Conservation (phyloP, 352 stramenopile species). For the Phytophthora agathidicida region DNA sequence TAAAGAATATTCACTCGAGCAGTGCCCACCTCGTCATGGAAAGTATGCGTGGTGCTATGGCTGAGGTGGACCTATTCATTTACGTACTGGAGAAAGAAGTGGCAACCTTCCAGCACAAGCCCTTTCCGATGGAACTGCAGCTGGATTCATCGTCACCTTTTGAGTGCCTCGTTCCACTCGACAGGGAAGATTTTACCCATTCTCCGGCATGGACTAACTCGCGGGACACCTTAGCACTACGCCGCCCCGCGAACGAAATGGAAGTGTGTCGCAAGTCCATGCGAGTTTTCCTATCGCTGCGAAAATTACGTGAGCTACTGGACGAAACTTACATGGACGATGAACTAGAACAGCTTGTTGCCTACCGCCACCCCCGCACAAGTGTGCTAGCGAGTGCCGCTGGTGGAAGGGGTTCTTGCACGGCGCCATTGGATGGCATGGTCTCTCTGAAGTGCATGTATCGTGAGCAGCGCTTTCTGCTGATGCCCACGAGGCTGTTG, state of each 20-base stretch:
- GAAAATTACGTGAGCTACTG: slow-evolving; percentile 58
- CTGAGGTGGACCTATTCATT: slow-evolving; percentile 81
- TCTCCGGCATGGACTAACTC: slow-evolving; percentile 25
- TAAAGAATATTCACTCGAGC: slow-evolving; percentile 69
- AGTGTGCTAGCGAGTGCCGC: slow-evolving; percentile 43
- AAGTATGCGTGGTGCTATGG: slow-evolving; percentile 82
- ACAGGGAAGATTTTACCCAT: slow-evolving; percentile 20
- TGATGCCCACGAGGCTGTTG: slow-evolving; percentile 58
- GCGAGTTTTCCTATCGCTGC: slow-evolving; percentile 67
- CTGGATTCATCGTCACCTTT: slow-evolving; percentile 72
- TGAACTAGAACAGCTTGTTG: slow-evolving; percentile 55
- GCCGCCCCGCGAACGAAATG: slow-evolving; percentile 68
- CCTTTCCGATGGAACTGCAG: slow-evolving; percentile 57
- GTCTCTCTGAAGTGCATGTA: slow-evolving; percentile 74
- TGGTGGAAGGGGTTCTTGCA: slow-evolving; percentile 19
- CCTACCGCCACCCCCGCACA: slow-evolving; percentile 67
- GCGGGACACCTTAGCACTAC: slow-evolving; percentile 47
- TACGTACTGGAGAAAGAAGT: slow-evolving; percentile 84
- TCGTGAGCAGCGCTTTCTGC: slow-evolving; percentile 79
- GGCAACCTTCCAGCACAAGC: slow-evolving; percentile 44
- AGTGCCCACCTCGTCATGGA: slow-evolving; percentile 80
- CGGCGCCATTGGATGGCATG: slow-evolving; percentile 63
- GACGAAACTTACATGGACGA: slow-evolving; percentile 54
- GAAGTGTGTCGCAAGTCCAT: slow-evolving; percentile 76
- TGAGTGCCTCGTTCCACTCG: slow-evolving; percentile 67